phyloP scores from a whole-genome alignment of 345 rosid species.

The Rhizophora mangle region DNA sequence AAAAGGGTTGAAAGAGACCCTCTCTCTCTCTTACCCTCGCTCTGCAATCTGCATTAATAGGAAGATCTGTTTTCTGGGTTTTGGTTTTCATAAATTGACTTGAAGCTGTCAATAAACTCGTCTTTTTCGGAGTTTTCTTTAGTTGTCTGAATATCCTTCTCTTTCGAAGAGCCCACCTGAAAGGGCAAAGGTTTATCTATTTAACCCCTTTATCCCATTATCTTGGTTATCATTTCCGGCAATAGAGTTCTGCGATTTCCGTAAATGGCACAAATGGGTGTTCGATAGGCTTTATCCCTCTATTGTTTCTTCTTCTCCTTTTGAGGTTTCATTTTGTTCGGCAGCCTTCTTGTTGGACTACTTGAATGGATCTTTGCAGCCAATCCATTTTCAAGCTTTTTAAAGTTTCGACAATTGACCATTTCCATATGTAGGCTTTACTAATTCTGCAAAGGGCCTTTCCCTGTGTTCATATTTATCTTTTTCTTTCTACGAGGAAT shows the following conservation, averaged over 20 bases:
- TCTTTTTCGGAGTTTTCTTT: conserved; percentile 6
- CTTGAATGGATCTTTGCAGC: conserved; percentile 16
- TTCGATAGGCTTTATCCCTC: conserved; percentile 8
- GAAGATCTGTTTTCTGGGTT: conserved; percentile 19
- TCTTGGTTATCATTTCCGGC: neutral
- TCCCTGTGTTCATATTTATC: neutral
- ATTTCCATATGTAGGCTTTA: conserved; percentile 35
- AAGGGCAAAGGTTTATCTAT: neutral
- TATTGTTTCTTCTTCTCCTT: conserved; percentile 6
- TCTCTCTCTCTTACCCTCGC: conserved; percentile 2
- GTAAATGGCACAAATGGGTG: conserved; percentile 2
- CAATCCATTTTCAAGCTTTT: conserved; percentile 21
- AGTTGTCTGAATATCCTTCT: neutral
- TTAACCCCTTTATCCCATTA: neutral
- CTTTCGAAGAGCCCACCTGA: neutral
- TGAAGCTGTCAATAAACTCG: neutral
- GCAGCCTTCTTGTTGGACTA: conserved; percentile 7
- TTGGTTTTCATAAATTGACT: neutral
- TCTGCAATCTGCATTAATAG: neutral
- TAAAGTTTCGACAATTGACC: conserved; percentile 36
- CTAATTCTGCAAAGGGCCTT: conserved; percentile 25
- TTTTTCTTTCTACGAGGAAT: conserved; percentile 8
- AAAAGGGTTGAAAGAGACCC: too few species aligned
- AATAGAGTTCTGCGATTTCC: conserved; percentile 2
- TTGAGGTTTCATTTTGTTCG: conserved; percentile 1